Base-by-base conservation (phyloP, 768 basidiomycete species). In the Naganishia kalamii region DNA sequence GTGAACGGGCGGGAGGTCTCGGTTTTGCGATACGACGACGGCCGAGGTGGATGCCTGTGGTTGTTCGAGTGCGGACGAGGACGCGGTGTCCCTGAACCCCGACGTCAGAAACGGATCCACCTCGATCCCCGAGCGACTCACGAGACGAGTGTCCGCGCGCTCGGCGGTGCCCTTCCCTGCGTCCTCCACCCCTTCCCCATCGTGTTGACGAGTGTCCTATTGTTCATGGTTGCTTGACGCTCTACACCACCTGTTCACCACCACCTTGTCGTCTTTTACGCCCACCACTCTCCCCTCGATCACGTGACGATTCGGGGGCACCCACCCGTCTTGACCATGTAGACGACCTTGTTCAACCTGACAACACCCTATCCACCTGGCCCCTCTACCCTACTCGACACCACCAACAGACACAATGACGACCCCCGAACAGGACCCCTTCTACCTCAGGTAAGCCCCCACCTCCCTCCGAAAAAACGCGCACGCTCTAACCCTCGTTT, bases 371-470 rank as follows among this genome's bases (percentile, higher is more conserved):
- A 32, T 52, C 17, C 3, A n/a, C 6, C 12, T 25, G 19, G 32
- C 8, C 7, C 15, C 4, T 32, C 51, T 5, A 44, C 43, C 7
- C 30, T 41, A 2, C 11, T 19, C 21, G n/a, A 2, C 11, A 13
- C 23, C 12, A 23, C 33, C 44, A 32, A 17, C 43, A 32, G 11
- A 19, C 54, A 65, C 11, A 23, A 65, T 65, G 64, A 60, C 65
- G 3, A 44, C 66, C 19, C 40, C 49, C 15, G 77, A 78, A 57
- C 68, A 72, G 65, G 78, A 79, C 63, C 78, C 78, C 37, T 79
- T 79, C 71, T 79, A 79, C 70, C 74, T 79, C 41, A 68, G 78
- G 74, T 77, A 54, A 10, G 30, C 27, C 25, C 19, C 2, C 17
- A 13, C 41, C 23, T 15, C 23, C 27, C 33, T 15, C 25, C 33